phyloP scores from a whole-genome alignment of 2,329 filamentous ascomycete species.

The Coleophoma cylindrospora region DNA sequence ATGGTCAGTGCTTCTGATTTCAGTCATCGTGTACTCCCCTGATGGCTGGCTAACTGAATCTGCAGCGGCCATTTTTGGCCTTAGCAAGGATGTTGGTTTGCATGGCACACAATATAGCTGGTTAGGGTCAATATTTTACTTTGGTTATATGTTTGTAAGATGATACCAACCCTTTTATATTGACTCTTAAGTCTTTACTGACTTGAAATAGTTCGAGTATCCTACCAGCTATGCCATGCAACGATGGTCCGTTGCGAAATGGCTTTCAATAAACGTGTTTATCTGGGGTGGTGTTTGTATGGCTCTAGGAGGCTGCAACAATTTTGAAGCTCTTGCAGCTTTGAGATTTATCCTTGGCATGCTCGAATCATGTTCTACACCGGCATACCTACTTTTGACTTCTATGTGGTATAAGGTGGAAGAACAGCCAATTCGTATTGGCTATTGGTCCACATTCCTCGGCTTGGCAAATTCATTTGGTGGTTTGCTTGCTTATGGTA shows the following conservation, averaged over 20 bases:
- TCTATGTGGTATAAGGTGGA: constrained; percentile 46
- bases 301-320: background rate
- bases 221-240: background rate
- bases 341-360: constrained; percentile 6
- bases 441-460: constrained; percentile 52
- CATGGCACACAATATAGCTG: background rate
- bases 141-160: background rate
- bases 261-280: background rate
- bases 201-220: background rate
- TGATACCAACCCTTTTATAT: background rate
- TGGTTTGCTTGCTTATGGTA: constrained; percentile 44
- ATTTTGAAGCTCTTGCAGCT: background rate
- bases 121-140: background rate
- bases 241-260: background rate
- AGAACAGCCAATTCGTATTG: constrained; percentile 50
- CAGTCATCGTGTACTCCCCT: background rate
- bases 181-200: background rate
- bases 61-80: background rate
- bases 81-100: background rate
- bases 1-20: background rate
- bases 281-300: background rate
- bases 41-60: background rate
- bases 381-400: constrained; percentile 39
- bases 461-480: constrained; percentile 41
- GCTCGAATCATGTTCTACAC: constrained; percentile 4